Conservation (phyloP, 441 rosid species). For the Mallotus japonicus region DNA sequence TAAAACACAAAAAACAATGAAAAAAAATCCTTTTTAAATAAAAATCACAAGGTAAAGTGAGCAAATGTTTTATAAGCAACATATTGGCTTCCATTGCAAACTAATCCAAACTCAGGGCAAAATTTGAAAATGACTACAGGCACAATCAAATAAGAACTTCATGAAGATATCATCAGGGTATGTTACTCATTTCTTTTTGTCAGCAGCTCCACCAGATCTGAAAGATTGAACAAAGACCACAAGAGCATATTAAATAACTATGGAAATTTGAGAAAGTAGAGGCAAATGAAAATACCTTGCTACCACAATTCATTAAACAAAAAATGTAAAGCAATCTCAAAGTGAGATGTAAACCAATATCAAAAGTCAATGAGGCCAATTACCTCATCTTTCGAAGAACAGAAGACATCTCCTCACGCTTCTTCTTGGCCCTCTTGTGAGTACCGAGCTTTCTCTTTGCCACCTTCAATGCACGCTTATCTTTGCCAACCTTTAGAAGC, state of each 20-base stretch:
- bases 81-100: background rate
- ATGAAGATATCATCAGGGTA: background rate
- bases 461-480: constrained; percentile 52
- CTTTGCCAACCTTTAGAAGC: constrained; percentile 57
- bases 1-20: background rate
- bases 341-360: background rate
- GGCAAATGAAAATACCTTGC: background rate
- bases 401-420: constrained; percentile 55
- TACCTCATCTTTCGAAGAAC: constrained; percentile 60
- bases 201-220: constrained; percentile 51
- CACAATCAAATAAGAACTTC: background rate
- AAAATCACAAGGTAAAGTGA: too few species aligned
- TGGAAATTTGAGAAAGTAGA: background rate
- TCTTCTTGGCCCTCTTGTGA: constrained; percentile 58
- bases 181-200: constrained; percentile 44
- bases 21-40: background rate
- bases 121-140: background rate
- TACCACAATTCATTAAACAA: background rate
- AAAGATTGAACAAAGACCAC: background rate
- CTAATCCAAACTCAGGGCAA: background rate
- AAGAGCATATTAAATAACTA: constrained; percentile 1
- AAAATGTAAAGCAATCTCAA: too few species aligned
- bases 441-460: constrained; percentile 59
- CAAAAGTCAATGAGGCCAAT: background rate
- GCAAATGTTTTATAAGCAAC: background rate